Conservation (phyloP, 2,329 filamentous ascomycete species). For the Dryadomyces quercivorus region DNA sequence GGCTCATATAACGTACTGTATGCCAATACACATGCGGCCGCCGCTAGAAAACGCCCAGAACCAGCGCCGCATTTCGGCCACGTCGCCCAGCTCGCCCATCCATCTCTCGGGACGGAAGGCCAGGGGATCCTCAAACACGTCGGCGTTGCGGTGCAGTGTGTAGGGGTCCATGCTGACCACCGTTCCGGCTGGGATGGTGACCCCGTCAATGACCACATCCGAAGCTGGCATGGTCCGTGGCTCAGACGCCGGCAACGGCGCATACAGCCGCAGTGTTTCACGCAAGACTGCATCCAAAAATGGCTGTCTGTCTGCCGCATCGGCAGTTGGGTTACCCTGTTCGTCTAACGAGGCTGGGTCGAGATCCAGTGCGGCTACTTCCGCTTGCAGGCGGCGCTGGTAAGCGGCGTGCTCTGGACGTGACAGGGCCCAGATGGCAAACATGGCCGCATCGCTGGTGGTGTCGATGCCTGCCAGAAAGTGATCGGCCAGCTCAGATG, state of each 20-base stretch:
- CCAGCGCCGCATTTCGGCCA: conserved; percentile 21
- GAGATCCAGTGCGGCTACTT: conserved; percentile 18
- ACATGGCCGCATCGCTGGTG: conserved; percentile 34
- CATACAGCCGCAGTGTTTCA: conserved; percentile 35
- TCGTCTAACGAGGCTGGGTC: conserved; percentile 14
- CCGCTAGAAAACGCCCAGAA: conserved; percentile 61
- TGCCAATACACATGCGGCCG: conserved; percentile 54
- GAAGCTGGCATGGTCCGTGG: conserved; percentile 26
- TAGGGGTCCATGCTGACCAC: conserved; percentile 15
- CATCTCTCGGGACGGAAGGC: conserved; percentile 16
- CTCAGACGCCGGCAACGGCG: conserved; percentile 37
- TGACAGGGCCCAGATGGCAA: conserved; percentile 36
- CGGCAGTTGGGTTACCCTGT: conserved; percentile 21
- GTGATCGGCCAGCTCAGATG: conserved; percentile 41
- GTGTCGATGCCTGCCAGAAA: conserved; percentile 41
- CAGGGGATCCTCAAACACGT: conserved; percentile 13
- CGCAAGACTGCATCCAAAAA: conserved; percentile 37
- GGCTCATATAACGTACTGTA: conserved; percentile 6
- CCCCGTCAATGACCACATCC: conserved; percentile 17
- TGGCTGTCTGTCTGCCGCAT: conserved; percentile 23
- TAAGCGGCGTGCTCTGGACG: conserved; percentile 25
- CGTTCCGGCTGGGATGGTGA: conserved; percentile 13
- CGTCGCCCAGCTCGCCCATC: conserved; percentile 7
- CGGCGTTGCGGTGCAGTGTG: conserved; percentile 16
- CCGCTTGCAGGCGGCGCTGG: conserved; percentile 31